phyloP scores from a whole-genome alignment of 2,329 filamentous ascomycete species.

The Diaporthe vaccinii region DNA sequence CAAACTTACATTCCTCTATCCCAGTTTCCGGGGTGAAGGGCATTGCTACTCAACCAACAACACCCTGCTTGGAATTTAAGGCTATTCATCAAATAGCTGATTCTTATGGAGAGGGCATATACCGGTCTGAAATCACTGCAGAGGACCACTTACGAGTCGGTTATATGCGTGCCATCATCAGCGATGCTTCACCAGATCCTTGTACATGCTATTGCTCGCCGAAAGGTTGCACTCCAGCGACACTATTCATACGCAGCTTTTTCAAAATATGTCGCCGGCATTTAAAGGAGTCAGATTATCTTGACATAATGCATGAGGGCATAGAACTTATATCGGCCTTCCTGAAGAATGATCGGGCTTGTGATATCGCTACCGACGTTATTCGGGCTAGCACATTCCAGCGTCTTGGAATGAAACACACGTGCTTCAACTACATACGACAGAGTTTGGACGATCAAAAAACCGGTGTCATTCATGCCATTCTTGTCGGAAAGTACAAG shows the following conservation, averaged over 20 bases:
- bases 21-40: background rate
- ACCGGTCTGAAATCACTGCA: background rate
- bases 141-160: background rate
- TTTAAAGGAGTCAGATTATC: background rate
- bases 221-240: background rate
- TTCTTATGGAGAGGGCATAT: background rate
- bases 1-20: background rate
- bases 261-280: background rate
- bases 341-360: background rate
- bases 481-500: background rate
- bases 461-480: background rate
- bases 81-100: background rate
- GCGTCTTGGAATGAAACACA: background rate
- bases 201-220: background rate
- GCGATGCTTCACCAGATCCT: background rate
- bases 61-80: background rate
- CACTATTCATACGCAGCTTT: background rate
- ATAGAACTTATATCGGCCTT: background rate
- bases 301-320: background rate
- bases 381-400: background rate
- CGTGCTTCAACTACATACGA: background rate
- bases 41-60: background rate
- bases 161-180: background rate
- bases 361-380: background rate
- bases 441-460: accelerated